phyloP scores from a whole-genome alignment of 768 basidiomycete genomes.

The Auriscalpium vulgare region DNA sequence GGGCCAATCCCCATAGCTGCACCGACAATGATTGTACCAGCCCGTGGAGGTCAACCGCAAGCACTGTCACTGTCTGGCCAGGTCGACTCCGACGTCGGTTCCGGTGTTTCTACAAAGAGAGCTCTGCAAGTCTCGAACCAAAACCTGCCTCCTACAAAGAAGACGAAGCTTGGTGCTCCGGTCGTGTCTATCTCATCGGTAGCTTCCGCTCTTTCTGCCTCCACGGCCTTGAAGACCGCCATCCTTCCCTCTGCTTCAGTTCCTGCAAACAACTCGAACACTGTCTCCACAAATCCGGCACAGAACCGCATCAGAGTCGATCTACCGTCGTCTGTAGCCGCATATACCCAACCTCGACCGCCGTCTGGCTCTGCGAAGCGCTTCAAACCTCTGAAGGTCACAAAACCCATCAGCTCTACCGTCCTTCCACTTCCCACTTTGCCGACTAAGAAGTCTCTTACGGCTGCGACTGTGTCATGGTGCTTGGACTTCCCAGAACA shows the following conservation, averaged over 20 bases:
- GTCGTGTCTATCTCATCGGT: no score
- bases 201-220: not conserved
- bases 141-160: no score
- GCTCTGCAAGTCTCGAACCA: no score
- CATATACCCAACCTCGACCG: constrained; percentile 3
- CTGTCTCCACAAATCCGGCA: not conserved
- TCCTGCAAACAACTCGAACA: not conserved
- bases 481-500: constrained; percentile 30
- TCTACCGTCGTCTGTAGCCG: not conserved
- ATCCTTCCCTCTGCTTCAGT: not conserved
- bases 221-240: not conserved
- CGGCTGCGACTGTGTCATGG: constrained; percentile 1
- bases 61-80: no score
- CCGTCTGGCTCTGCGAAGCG: constrained; percentile 5
- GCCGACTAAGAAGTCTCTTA: not conserved
- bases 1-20: no score
- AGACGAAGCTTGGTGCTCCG: no score
- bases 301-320: not conserved
- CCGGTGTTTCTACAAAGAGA: no score
- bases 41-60: no score
- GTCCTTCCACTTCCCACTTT: not conserved
- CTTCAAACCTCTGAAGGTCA: constrained; percentile 25
- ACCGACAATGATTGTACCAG: no score
- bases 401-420: constrained; percentile 7
- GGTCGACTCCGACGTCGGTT: no score